Conservation (phyloP, 2,329 filamentous ascomycete genomes). For the Monilinia aucupariae region DNA sequence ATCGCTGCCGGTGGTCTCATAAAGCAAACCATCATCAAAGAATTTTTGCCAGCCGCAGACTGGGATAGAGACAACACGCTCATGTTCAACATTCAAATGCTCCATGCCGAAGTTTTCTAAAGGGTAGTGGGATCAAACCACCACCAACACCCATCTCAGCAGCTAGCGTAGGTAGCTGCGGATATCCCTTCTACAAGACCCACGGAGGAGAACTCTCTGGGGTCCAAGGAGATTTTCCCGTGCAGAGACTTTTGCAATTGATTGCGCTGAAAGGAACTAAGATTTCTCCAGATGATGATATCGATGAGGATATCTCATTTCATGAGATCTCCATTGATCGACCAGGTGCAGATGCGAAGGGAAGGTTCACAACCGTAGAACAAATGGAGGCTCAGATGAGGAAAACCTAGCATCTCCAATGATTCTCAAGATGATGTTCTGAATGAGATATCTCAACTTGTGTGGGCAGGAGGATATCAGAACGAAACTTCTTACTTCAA, state of each 20-base stretch:
- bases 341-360: no score
- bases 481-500: no score
- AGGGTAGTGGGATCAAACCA: background rate
- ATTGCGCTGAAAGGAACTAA: background rate
- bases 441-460: no score
- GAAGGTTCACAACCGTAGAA: background rate
- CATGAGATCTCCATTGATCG: background rate
- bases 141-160: background rate
- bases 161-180: background rate
- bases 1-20: background rate
- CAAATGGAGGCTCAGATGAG: background rate
- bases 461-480: no score
- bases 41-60: background rate
- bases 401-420: background rate
- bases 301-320: background rate
- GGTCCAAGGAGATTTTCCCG: background rate
- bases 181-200: background rate
- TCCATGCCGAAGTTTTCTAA: background rate
- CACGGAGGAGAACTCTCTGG: background rate
- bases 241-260: background rate
- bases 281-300: background rate
- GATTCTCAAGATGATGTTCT: background rate
- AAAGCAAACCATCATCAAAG: slow-evolving; percentile 8
- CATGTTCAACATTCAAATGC: slow-evolving; percentile 8
- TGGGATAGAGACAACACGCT: background rate